Percentiles rank a stretch among this genome's conserved stretches.
phyloP scores from a whole-genome alignment of 306 rosid genomes.

The Dicorynia guianensis region DNA sequence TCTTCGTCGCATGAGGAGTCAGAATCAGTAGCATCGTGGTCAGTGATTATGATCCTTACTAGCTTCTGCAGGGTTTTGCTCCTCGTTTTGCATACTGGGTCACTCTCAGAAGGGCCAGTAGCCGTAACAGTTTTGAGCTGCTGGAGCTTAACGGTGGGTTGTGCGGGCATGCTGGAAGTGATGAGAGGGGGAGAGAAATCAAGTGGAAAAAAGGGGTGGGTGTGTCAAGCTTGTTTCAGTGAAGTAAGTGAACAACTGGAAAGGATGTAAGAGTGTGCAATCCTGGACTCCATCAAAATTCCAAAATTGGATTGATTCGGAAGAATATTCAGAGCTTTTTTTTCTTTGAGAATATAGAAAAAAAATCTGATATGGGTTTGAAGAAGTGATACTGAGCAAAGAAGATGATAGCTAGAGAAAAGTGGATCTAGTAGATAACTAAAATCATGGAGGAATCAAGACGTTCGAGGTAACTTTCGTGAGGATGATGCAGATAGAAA shows the following conservation, averaged over 20 bases:
- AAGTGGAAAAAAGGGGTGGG: neutral
- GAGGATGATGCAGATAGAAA: no score
- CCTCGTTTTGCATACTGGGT: constrained; percentile 42
- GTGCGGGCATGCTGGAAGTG: neutral
- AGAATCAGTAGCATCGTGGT: constrained; percentile 78
- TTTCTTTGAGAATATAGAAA: no score
- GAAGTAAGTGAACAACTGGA: neutral
- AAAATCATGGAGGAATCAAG: no score
- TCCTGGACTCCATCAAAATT: no score
- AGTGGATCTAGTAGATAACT: no score
- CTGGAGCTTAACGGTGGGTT: constrained; percentile 30
- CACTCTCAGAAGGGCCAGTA: constrained; percentile 31
- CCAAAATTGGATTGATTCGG: no score
- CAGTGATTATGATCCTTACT: constrained; percentile 74
- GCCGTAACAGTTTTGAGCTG: constrained; percentile 35
- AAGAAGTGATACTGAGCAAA: no score
- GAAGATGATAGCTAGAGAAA: no score
- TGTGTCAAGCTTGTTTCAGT: constrained; percentile 1
- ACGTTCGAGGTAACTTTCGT: no score
- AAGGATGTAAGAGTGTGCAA: neutral
- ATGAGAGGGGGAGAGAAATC: neutral
- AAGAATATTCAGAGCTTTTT: no score
- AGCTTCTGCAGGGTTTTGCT: constrained; percentile 44
- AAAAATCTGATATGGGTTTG: no score
- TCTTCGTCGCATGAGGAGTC: constrained; percentile 73